Percentiles rank a stretch among this genome's conserved stretches.
Conservation (phyloP, 352 stramenopile species). For the Thalassiosira mediterranea region DNA sequence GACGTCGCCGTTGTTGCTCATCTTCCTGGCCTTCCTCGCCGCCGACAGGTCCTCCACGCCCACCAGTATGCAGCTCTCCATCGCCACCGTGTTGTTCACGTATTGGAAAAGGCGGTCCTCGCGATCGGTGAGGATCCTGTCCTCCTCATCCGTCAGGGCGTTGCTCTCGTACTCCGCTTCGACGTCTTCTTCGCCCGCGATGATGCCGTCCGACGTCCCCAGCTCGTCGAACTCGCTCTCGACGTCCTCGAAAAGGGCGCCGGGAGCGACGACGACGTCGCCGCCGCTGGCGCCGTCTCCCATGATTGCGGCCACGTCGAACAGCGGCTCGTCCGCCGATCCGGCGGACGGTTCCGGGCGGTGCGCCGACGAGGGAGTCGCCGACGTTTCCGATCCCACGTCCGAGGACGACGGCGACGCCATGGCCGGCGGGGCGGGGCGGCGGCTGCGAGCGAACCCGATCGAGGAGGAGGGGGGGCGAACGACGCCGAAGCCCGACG, state of each 20-base stretch:
- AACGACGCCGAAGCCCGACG: background rate
- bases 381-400: background rate
- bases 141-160: slow-evolving; percentile 50
- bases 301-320: background rate
- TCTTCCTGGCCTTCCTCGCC: slow-evolving; percentile 36
- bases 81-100: slow-evolving; percentile 53
- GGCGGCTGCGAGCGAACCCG: background rate
- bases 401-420: background rate
- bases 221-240: slow-evolving; percentile 33
- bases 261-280: background rate
- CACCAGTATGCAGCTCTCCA: slow-evolving; percentile 78
- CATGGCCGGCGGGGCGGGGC: background rate
- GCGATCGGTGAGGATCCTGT: slow-evolving; percentile 71
- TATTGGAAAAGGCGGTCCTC: slow-evolving; percentile 78
- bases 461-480: background rate
- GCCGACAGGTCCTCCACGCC: slow-evolving; percentile 74
- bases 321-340: background rate
- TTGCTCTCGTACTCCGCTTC: background rate
- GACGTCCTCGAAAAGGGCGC: slow-evolving; percentile 26
- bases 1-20: slow-evolving; percentile 12
- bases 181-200: background rate
- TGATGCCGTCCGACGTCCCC: background rate
- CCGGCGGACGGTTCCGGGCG: background rate
- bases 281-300: background rate
- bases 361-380: background rate